Evolutionary conservation across 208 protist genomes (phyloP), one percentile per base, ranked within the genome.

Genomic region (Acanthamoeba quina): DNA sequence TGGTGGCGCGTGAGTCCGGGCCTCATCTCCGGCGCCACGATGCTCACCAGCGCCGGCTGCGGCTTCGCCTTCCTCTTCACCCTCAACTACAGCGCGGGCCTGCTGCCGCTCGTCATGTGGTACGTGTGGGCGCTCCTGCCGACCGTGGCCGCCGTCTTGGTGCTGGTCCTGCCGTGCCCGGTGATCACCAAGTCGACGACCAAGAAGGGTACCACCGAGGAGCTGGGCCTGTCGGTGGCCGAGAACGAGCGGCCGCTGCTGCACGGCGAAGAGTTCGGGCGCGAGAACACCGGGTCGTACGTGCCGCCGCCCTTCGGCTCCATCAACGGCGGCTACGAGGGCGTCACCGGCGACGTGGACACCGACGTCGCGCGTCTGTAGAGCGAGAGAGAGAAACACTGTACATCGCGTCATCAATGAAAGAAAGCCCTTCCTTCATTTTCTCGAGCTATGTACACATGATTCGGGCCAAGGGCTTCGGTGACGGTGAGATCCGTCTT

Each of bases 11-110:
- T 86, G 29, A 86, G 78, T 52, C 78, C 78, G 15, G 47, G 17
- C 78, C 24, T 86, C 78, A 58, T 86, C 52, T 56, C 78, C 52
- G 26, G 78, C 78, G 5, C 44, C 29, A 41, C 78, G n/a, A 24
- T 2, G n/a, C 15, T 7, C 52, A 10, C 41, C 49, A 86, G 78
- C 78, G 29, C n/a, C 29, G 78, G 34, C 49, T 58, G 47, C 47
- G 78, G 78, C 78, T 13, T 86, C n/a, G 21, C 52, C 78, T 86
- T 86, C 76, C 76, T 83, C 76, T 83, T 83, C 76, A 83, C 11
- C 9, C 7, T 83, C 76, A 41, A 83, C 41, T 44, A 6, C 26
- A 26, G 49, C 78, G n/a, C 24, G 21, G 78, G 41, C 78, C n/a
- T 44, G 49, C 78, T 62, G 49, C 52, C 49, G n/a, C 3, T 86